These are phyloP conservation scores for Rossbeevera mucosa DNA, from an alignment of 768 basidiomycete species.

Conservation along the genomic window DNA sequence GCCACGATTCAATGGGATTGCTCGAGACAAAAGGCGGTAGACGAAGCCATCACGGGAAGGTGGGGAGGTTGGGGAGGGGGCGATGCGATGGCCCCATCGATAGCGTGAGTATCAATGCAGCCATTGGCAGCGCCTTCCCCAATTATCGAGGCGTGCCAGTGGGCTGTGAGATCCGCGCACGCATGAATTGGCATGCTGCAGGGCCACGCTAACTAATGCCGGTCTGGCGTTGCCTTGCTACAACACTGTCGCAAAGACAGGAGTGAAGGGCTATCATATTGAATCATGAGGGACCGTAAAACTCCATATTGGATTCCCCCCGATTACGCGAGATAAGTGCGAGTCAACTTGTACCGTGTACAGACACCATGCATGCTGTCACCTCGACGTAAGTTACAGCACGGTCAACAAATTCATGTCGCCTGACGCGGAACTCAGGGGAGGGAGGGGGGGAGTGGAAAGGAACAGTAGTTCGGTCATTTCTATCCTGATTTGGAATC, in stretches of 20 bases:
- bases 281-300: slow-evolving; percentile 14
- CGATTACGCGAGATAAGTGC: slow-evolving; percentile 19
- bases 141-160: background rate
- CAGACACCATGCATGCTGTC: slow-evolving; percentile 17
- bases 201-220: background rate
- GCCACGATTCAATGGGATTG: slow-evolving; percentile 2
- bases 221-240: slow-evolving; percentile 4
- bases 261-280: slow-evolving; percentile 1
- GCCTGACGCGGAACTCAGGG: background rate
- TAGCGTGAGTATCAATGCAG: slow-evolving; percentile 6
- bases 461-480: slow-evolving; percentile 12
- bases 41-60: slow-evolving; percentile 18
- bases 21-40: slow-evolving; percentile 11
- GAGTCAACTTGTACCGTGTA: background rate
- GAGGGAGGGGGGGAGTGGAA: background rate
- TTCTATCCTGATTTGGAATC: slow-evolving; percentile 12
- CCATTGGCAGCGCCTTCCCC: background rate
- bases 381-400: slow-evolving; percentile 21
- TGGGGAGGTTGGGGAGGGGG: background rate
- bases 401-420: slow-evolving; percentile 2
- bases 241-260: slow-evolving; percentile 2
- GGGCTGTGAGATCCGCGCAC: slow-evolving; percentile 13
- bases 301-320: slow-evolving; percentile 12
- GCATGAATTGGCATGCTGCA: background rate
- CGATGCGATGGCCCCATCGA: slow-evolving; percentile 6